Evolutionary conservation across 371 early-diverging fungal species (phyloP).

Genomic region (Syncephalastrum monosporum): DNA sequence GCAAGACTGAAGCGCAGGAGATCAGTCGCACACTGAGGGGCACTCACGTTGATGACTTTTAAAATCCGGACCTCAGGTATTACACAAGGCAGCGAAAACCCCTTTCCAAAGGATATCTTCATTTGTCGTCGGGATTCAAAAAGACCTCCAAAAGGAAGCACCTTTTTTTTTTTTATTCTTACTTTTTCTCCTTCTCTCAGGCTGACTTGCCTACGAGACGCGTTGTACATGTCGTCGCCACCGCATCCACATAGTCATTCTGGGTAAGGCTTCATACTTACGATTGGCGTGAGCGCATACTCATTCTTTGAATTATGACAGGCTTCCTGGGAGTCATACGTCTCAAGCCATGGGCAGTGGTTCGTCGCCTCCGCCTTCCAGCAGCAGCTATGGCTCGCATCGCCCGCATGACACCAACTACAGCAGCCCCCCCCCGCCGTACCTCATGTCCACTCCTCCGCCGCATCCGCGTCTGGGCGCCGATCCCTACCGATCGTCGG

Average conservation of each 20-base stretch:
- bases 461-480: background rate
- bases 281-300: too few relatives aligned
- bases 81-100: too few relatives aligned
- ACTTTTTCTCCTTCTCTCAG: too few relatives aligned
- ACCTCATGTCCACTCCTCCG: background rate
- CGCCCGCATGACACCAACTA: background rate
- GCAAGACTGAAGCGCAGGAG: too few relatives aligned
- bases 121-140: too few relatives aligned
- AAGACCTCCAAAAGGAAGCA: too few relatives aligned
- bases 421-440: background rate
- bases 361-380: background rate
- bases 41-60: too few relatives aligned
- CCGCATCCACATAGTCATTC: conserved; percentile 3
- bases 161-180: too few relatives aligned
- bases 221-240: conserved; percentile 6
- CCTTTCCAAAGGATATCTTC: too few relatives aligned
- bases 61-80: too few relatives aligned
- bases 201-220: too few relatives aligned
- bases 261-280: background rate
- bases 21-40: too few relatives aligned
- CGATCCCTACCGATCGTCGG: conserved; percentile 3
- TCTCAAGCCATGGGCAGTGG: background rate
- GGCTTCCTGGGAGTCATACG: background rate
- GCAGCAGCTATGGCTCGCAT: background rate
- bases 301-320: background rate